These are phyloP conservation scores for Colletotrichum tanaceti DNA, from an alignment of 2,329 filamentous ascomycete species.

Conservation along the genomic window DNA sequence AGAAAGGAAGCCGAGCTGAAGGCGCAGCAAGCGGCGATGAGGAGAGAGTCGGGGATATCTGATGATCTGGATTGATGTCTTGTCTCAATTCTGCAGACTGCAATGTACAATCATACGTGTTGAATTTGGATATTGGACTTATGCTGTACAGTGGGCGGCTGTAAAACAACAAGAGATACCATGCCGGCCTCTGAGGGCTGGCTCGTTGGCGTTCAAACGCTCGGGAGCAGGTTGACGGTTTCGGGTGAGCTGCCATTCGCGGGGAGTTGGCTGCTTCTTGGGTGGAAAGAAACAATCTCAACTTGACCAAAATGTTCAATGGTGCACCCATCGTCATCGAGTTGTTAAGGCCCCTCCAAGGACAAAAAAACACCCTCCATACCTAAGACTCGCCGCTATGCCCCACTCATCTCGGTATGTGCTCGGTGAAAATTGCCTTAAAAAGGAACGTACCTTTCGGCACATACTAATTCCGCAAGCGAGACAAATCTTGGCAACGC, in stretches of 20 bases:
- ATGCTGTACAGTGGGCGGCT: conserved; percentile 11
- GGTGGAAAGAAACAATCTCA: not conserved
- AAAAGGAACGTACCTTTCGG: conserved; percentile 26
- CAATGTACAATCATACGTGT: conserved; percentile 31
- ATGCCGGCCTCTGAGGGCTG: conserved; percentile 26
- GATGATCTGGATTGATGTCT: conserved; percentile 9
- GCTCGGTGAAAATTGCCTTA: not conserved
- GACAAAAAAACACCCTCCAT: too few species aligned
- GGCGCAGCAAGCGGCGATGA: conserved; percentile 60
- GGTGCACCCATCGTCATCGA: not conserved
- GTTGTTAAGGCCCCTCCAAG: not conserved
- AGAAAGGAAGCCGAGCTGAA: conserved; percentile 56
- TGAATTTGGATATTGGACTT: conserved; percentile 5
- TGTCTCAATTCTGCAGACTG: not conserved
- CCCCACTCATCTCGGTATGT: not conserved
- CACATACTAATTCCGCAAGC: conserved; percentile 42
- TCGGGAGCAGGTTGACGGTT: not conserved
- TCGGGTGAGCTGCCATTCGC: not conserved
- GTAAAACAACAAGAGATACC: conserved; percentile 35
- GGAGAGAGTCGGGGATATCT: conserved; percentile 60
- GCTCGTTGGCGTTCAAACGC: conserved; percentile 26
- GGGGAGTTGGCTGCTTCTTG: not conserved
- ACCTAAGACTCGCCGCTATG: not conserved
- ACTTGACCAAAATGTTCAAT: not conserved
- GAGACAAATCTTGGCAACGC: conserved; percentile 41